These are phyloP conservation scores for Calonectria fujianensis DNA, from an alignment of 2,329 filamentous ascomycete genomes.

Conservation along the genomic window DNA sequence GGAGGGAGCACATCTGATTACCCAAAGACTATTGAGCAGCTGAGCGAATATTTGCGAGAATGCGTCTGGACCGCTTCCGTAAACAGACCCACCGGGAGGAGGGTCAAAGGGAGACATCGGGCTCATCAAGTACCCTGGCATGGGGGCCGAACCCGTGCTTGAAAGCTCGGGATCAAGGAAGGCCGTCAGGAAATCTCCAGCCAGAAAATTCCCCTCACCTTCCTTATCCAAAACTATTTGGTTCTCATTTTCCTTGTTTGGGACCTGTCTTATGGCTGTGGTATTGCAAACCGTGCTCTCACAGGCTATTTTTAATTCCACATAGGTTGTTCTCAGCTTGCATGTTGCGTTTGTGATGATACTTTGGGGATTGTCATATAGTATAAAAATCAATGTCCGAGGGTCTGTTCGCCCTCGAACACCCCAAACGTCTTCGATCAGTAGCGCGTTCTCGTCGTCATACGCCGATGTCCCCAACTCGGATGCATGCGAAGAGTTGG, in stretches of 20 bases:
- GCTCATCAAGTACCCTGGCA: slow-evolving; percentile 18
- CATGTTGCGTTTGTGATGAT: slow-evolving; percentile 27
- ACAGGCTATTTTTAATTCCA: slow-evolving; percentile 32
- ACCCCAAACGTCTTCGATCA: not conserved
- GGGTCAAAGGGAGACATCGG: slow-evolving; percentile 32
- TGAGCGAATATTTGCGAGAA: slow-evolving; percentile 31
- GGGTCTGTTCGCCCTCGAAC: not conserved
- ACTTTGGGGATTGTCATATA: not conserved
- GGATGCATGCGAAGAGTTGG: not conserved
- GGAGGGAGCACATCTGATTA: slow-evolving; percentile 27
- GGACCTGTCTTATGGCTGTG: not conserved
- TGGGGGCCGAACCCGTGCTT: not conserved
- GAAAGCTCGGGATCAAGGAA: slow-evolving; percentile 13
- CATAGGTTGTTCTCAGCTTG: slow-evolving; percentile 11
- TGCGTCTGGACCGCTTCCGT: not conserved
- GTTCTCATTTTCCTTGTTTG: not conserved
- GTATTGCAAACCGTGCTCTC: not conserved
- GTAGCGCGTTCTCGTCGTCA: not conserved
- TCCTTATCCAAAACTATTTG: slow-evolving; percentile 10
- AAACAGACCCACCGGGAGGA: not conserved
- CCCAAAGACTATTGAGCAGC: slow-evolving; percentile 33
- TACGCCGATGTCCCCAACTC: not conserved
- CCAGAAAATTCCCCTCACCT: too few relatives aligned
- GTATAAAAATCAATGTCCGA: not conserved
- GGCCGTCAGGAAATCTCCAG: slow-evolving; percentile 10